phyloP scores from a whole-genome alignment of 2,329 filamentous ascomycete genomes.

The Parascedosporium putredinis region DNA sequence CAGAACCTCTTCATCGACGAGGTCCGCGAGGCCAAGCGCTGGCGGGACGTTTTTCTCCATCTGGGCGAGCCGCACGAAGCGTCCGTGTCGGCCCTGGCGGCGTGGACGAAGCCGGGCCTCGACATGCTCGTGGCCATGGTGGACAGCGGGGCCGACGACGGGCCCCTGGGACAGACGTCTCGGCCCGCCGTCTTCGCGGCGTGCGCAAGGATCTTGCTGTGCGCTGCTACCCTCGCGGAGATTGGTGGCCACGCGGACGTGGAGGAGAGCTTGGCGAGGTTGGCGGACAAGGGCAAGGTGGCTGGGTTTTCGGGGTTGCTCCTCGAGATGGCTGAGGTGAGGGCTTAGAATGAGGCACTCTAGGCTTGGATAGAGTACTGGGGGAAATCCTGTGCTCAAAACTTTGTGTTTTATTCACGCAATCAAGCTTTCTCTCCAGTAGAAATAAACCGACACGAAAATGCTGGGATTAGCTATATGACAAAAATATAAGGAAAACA shows the following conservation, averaged over 20 bases:
- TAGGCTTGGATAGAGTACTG: no score
- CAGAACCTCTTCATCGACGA: constrained; percentile 92
- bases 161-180: constrained; percentile 62
- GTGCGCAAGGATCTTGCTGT: constrained; percentile 35
- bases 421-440: no score
- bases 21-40: constrained; percentile 60
- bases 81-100: constrained; percentile 18
- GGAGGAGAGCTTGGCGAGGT: constrained; percentile 8
- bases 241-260: constrained; percentile 12
- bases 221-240: constrained; percentile 24
- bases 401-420: no score
- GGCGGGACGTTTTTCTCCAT: constrained; percentile 42
- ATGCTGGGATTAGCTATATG: no score
- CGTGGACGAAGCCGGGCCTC: constrained; percentile 44
- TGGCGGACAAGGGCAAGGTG: constrained; percentile 8
- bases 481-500: no score
- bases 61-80: constrained; percentile 16
- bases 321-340: constrained; percentile 10
- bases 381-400: no score
- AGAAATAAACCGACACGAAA: no score
- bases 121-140: constrained; percentile 15
- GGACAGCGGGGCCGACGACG: constrained; percentile 34
- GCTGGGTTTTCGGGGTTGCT: constrained; percentile 12
- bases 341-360: no score
- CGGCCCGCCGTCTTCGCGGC: constrained; percentile 57